These are phyloP conservation scores for Salvia splendens DNA, from an alignment of 257 asterid genomes.

Conservation along the genomic window DNA sequence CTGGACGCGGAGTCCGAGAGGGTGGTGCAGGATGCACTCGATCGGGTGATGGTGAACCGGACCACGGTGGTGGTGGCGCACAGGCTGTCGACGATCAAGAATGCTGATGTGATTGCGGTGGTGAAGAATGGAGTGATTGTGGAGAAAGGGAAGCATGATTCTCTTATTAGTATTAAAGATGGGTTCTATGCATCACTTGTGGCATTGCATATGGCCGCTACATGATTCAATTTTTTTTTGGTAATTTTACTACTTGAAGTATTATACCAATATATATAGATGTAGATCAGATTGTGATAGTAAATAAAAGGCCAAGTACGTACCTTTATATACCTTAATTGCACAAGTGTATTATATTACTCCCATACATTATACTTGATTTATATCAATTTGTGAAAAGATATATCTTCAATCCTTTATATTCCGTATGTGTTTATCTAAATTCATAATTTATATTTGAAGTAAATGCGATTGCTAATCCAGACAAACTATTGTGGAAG, in stretches of 20 bases:
- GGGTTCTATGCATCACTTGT: conserved; percentile 64
- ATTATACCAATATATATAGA: background rate
- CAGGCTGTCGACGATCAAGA: conserved; percentile 62
- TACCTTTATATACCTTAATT: no score
- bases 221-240: background rate
- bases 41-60: conserved; percentile 56
- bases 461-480: conserved; percentile 33
- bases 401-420: no score
- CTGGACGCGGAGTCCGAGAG: conserved; percentile 77
- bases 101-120: conserved; percentile 61
- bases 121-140: conserved; percentile 57
- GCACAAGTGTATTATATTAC: no score
- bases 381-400: no score
- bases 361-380: no score
- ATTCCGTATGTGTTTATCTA: no score
- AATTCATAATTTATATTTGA: background rate
- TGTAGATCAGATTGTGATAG: conserved; percentile 12
- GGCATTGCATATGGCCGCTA: conserved; percentile 46
- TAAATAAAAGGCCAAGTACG: background rate
- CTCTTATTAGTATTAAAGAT: conserved; percentile 41
- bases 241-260: background rate
- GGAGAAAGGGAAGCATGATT: conserved; percentile 65
- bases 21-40: conserved; percentile 68
- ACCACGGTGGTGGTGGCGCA: conserved; percentile 72
- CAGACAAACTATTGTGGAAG: conserved; percentile 26